Base-by-base conservation (phyloP, 2,329 filamentous ascomycete genomes). In the Orbilia quercus region DNA sequence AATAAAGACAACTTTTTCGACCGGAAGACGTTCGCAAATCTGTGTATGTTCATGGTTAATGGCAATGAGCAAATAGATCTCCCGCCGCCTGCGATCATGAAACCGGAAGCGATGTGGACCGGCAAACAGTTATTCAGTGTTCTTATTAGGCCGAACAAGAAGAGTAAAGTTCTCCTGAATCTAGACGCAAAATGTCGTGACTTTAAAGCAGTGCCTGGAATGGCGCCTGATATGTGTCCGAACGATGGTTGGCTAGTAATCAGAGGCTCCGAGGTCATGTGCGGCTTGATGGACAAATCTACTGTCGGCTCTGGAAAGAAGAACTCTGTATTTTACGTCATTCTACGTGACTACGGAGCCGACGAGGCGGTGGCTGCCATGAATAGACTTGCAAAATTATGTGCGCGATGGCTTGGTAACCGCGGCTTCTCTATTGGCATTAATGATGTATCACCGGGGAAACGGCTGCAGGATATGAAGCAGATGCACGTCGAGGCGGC, bases 291-390 rank as follows among this genome's bases (percentile, higher is more conserved):
- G 92, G 95, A 99, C 83, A 99, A 99, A 82, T 91, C 91, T 0
- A 98, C 93, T 0, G 91, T 99, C n/a, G 95, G 95, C 77, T 89
- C 91, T 4, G 95, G 95, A 77, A 98, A 98, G 84, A 99, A 99
- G 80, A 94, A 96, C 80, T 97, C 93, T 0, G 89, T 99, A 18
- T 99, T 98, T 79, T 99, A 97, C 79, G 90, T 98, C 65, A 94
- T 99, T 79, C 87, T 98, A 77, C 87, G 95, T 83, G 95, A 99
- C 82, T 99, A 91, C 78, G 95, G 95, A 0, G 91, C 93, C 1
- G 90, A 96, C 62, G 89, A 91, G 65, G 92, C 95, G 6, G 92
- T 94, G 0, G 87, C 88, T 65, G 92, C 91, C 60, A 99, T 99
- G 95, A 98, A 96, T 78, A 87, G 95, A 20, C 83, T 99, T 25